Percentiles rank a stretch among this genome's conserved stretches.
Evolutionary conservation across 148 eudicot species (phyloP).

Genomic region (Fagopyrum homotropicum): DNA sequence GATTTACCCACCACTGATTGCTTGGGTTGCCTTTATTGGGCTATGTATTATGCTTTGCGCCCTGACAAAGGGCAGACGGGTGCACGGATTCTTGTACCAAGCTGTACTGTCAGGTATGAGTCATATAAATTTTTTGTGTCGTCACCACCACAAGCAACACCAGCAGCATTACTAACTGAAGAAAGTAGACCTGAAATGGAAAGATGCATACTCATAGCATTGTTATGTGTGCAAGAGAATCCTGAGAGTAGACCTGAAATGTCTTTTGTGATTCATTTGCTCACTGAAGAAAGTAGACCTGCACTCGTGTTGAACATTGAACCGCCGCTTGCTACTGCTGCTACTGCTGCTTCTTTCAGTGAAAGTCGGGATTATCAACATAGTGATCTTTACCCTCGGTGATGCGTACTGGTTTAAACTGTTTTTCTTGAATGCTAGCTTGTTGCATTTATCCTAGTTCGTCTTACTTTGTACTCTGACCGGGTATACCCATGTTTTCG

Average conservation of each 20-base stretch:
- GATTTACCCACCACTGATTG: slow-evolving; percentile 18
- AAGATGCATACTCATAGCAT: slow-evolving; percentile 27
- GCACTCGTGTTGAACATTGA: background rate
- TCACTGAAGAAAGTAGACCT: slow-evolving; percentile 1
- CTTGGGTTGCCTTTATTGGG: slow-evolving; percentile 19
- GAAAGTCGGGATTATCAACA: background rate
- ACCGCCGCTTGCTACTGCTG: background rate
- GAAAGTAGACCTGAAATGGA: slow-evolving; percentile 18
- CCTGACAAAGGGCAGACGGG: background rate
- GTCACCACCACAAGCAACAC: background rate
- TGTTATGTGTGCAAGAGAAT: slow-evolving; percentile 31
- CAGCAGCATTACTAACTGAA: background rate
- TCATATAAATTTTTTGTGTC: background rate
- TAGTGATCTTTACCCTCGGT: too few species aligned
- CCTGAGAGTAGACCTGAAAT: slow-evolving; percentile 22
- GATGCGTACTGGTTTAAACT: background rate
- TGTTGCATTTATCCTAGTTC: too few species aligned
- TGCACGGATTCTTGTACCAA: background rate
- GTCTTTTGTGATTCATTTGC: slow-evolving; percentile 26
- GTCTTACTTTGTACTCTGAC: too few species aligned
- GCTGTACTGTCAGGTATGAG: background rate
- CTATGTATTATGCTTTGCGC: background rate
- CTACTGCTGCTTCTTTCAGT: too few species aligned
- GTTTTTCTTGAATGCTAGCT: too few species aligned
- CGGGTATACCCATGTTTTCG: background rate